Evolutionary conservation across 179 eudicot genomes (phyloP), one percentile per base, ranked within the genome.

Genomic region (Pouteria campechiana): DNA sequence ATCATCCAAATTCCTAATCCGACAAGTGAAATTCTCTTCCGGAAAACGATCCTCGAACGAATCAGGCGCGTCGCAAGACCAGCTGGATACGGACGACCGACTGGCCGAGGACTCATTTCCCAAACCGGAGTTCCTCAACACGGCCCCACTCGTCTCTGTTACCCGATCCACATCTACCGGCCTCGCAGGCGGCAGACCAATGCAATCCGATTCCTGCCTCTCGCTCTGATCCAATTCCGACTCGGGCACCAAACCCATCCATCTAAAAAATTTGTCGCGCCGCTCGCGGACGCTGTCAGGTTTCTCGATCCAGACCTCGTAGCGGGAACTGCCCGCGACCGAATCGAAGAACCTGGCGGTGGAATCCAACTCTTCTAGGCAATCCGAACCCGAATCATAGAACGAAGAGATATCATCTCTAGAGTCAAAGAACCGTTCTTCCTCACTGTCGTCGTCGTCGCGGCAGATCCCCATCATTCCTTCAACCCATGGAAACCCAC

Each of bases 231-330:
- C 46, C 37, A 67, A 35, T 45, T 78, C 74, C 16, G 62, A 35
- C 13, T 45, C 57, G n/a, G n/a, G n/a, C n/a, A n/a, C n/a, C 42
- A 74, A 69, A 34, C 83, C 85, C 44, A 77, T 68, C 67, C 61
- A 57, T 48, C 65, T 66, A 24, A 69, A 41, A 41, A 88, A 81
- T 15, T 72, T 77, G 24, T 49, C 44, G 3, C 97, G 88, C 1
- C 97, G 73, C 51, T 69, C 78, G 46, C 63, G 54, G 43, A 76
- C 67, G 63, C 81, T 84, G 36, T 55, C 71, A 2, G 74, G 76
- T 17, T 70, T 61, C 32, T 41, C 57, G 18, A 48, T 60, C 95
- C 95, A 88, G 41, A 66, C 60, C 3, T 78, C 84, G 43, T 77
- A 80, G 30, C 46, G 70, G 2, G 67, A 45, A 18, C 55, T 39